Conservation (phyloP, 2,329 filamentous ascomycete genomes). For the Pseudocercospora musae region DNA sequence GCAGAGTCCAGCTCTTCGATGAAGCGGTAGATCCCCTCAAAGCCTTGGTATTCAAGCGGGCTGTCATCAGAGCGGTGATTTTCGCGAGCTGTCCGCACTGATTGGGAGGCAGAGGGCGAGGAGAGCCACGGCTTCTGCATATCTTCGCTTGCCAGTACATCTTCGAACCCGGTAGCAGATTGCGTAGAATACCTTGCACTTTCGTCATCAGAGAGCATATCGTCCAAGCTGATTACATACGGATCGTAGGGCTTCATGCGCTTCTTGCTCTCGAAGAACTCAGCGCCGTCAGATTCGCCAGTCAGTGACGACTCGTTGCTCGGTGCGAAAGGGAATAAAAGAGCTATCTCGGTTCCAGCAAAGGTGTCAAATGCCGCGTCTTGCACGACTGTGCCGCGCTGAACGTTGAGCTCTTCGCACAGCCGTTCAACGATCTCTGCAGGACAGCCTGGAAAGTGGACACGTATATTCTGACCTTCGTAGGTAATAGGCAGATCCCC, state of each 20-base stretch:
- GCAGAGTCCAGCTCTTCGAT: slow-evolving; percentile 61
- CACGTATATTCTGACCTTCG: slow-evolving; percentile 65
- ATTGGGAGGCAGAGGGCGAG: slow-evolving; percentile 55
- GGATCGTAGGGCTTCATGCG: slow-evolving; percentile 12
- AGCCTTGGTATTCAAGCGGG: slow-evolving; percentile 58
- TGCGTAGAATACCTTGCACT: slow-evolving; percentile 37
- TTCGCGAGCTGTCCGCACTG: slow-evolving; percentile 53
- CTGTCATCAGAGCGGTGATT: slow-evolving; percentile 35
- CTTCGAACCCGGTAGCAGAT: slow-evolving; percentile 32
- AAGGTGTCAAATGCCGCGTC: slow-evolving; percentile 71
- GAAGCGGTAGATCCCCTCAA: slow-evolving; percentile 65
- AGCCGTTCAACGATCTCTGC: slow-evolving; percentile 74
- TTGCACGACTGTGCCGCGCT: slow-evolving; percentile 73
- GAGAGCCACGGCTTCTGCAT: slow-evolving; percentile 53
- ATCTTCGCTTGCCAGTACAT: slow-evolving; percentile 32
- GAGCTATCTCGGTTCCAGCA: slow-evolving; percentile 67
- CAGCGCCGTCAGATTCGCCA: slow-evolving; percentile 43
- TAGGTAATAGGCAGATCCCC: slow-evolving; percentile 82
- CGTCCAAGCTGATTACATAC: slow-evolving; percentile 51
- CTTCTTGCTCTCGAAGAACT: slow-evolving; percentile 19
- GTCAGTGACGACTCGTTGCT: slow-evolving; percentile 44
- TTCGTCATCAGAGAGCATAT: slow-evolving; percentile 53
- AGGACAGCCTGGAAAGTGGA: slow-evolving; percentile 90
- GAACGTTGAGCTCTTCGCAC: slow-evolving; percentile 82
- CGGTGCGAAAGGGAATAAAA: slow-evolving; percentile 84